Evolutionary conservation across 371 early-diverging fungal species (phyloP).

Genomic region (Mucor irregularis): DNA sequence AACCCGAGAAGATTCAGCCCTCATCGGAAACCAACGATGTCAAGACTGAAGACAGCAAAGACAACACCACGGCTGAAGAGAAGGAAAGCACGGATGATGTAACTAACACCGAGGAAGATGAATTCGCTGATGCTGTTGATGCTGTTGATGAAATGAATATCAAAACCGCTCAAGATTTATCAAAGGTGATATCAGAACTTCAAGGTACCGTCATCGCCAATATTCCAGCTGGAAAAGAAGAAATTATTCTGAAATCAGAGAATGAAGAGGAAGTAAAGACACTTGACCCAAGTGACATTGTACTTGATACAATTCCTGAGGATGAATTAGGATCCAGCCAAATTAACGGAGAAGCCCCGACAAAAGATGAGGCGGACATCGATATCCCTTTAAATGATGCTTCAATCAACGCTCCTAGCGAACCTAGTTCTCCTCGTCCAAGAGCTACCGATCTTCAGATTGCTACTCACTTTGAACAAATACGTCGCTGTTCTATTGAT

Average conservation of each 20-base stretch:
- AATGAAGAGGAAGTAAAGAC: not conserved
- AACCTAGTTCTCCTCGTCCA: conserved; percentile 25
- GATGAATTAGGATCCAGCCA: conserved; percentile 11
- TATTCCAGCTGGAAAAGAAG: not conserved
- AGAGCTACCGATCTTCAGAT: conserved; percentile 5
- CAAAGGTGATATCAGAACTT: conserved; percentile 8
- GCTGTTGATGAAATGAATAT: not conserved
- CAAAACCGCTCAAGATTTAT: conserved; percentile 7
- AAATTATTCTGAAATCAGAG: not conserved
- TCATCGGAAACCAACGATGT: too few species aligned
- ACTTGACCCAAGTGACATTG: not conserved
- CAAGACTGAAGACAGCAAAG: too few species aligned
- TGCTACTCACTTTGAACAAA: conserved; percentile 15
- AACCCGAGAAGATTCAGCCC: too few species aligned
- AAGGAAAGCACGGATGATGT: too few species aligned
- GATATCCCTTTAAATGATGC: not conserved
- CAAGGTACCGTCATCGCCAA: conserved; percentile 6
- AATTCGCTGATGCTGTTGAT: conserved; percentile 5
- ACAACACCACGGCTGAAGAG: too few species aligned
- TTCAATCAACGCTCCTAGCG: conserved; percentile 16
- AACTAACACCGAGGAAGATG: not conserved
- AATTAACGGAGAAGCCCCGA: conserved; percentile 1
- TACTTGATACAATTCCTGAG: conserved; percentile 9
- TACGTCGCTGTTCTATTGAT: conserved; percentile 17
- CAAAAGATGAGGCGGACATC: not conserved